Percentiles rank a stretch among this genome's conserved stretches.
phyloP scores from a whole-genome alignment of 352 stramenopile species.

The Phytopythium sindhum region DNA sequence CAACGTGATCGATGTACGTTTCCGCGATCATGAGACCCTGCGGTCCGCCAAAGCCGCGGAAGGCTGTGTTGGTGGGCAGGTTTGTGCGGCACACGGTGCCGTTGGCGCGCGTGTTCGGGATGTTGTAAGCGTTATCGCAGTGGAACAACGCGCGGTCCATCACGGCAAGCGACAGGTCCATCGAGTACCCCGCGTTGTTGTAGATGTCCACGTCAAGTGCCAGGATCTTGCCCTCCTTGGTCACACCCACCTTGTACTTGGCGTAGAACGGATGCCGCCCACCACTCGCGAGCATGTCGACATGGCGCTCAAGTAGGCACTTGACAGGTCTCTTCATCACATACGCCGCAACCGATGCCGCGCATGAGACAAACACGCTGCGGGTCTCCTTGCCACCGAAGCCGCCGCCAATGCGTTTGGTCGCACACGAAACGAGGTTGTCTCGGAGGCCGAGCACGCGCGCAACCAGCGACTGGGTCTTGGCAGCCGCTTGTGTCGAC shows the following conservation, averaged over 20 bases:
- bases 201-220: constrained; percentile 92
- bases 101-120: constrained; percentile 85
- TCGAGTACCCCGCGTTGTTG: constrained; percentile 93
- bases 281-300: constrained; percentile 95
- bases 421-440: constrained; percentile 89
- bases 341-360: constrained; percentile 89
- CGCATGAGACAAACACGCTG: constrained; percentile 89
- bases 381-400: constrained; percentile 97
- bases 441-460: constrained; percentile 89
- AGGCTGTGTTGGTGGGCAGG: constrained; percentile 94
- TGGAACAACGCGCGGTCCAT: constrained; percentile 96
- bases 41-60: constrained; percentile 94
- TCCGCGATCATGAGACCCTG: constrained; percentile 91
- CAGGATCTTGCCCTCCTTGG: constrained; percentile 79
- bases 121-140: constrained; percentile 94
- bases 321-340: constrained; percentile 87
- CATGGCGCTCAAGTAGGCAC: constrained; percentile 90
- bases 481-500: constrained; percentile 93
- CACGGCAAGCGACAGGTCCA: constrained; percentile 93
- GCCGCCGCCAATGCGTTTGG: constrained; percentile 95
- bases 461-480: constrained; percentile 90
- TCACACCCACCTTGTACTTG: constrained; percentile 92
- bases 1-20: constrained; percentile 96
- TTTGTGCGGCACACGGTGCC: constrained; percentile 94
- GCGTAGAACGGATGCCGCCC: constrained; percentile 92